Conservation (phyloP, 495 filamentous ascomycete genomes). For the Annulohypoxylon moriforme region DNA sequence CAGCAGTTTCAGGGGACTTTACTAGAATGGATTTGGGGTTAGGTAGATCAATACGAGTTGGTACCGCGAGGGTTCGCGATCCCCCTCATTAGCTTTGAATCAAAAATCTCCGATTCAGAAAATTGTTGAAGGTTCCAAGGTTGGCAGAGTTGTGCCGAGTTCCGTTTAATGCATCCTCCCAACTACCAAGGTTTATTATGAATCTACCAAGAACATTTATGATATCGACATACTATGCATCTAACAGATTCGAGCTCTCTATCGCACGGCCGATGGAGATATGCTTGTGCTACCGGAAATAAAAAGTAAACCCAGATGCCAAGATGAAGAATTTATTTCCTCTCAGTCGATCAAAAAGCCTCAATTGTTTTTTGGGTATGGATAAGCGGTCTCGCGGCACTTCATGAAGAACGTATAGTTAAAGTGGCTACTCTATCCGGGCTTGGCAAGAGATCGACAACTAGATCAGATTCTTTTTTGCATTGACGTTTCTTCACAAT, state of each 20-base stretch:
- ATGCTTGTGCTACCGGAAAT: conserved; percentile 20
- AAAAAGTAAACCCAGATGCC: not conserved
- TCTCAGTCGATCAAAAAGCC: conserved; percentile 7
- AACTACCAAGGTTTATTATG: not conserved
- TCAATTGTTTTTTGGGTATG: conserved; percentile 9
- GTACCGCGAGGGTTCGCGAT: conserved; percentile 25
- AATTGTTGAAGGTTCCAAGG: not conserved
- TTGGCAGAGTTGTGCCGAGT: not conserved
- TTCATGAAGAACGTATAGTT: not conserved
- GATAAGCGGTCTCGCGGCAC: conserved; percentile 24
- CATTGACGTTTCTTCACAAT: conserved; percentile 30
- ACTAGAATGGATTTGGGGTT: conserved; percentile 7
- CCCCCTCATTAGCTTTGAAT: conserved; percentile 18
- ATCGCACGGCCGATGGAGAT: not conserved
- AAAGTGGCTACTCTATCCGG: conserved; percentile 20
- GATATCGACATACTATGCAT: not conserved
- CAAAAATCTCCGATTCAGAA: not conserved
- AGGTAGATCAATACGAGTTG: conserved; percentile 13
- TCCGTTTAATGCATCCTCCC: not conserved
- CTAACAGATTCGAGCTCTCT: not conserved
- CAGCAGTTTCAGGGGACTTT: conserved; percentile 32
- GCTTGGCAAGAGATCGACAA: conserved; percentile 29
- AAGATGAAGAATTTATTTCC: not conserved
- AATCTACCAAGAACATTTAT: no score
- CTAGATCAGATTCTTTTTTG: conserved; percentile 33